Evolutionary conservation across 305 asterid genomes (phyloP).

Genomic region (Fraxinus velutina): DNA sequence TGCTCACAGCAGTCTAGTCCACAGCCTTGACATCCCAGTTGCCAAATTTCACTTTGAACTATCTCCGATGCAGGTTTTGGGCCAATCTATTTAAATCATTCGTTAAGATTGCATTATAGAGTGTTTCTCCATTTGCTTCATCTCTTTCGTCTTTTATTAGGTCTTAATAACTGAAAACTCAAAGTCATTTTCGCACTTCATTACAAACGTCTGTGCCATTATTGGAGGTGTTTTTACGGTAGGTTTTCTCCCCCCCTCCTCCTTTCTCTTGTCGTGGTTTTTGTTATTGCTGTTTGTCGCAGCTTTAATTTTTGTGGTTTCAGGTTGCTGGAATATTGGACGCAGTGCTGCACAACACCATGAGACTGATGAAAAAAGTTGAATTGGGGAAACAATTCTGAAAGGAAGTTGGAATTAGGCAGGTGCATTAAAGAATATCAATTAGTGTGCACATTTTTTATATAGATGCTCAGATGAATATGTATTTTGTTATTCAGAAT

Average conservation of each 20-base stretch:
- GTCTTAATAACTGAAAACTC: slow-evolving; percentile 72
- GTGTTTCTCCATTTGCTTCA: slow-evolving; percentile 8
- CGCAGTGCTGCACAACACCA: slow-evolving; percentile 65
- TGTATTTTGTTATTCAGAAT: background rate
- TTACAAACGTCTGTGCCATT: slow-evolving; percentile 88
- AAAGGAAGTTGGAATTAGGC: slow-evolving; percentile 30
- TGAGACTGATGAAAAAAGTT: slow-evolving; percentile 69
- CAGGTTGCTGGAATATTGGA: slow-evolving; percentile 98
- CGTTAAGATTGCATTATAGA: slow-evolving; percentile 3
- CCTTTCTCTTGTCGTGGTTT: background rate
- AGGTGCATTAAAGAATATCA: slow-evolving; percentile 18
- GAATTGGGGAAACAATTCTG: slow-evolving; percentile 87
- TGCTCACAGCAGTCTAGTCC: slow-evolving; percentile 89
- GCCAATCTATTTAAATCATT: slow-evolving; percentile 1
- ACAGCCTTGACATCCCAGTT: slow-evolving; percentile 69
- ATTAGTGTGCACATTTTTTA: background rate
- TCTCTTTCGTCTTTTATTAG: slow-evolving; percentile 33
- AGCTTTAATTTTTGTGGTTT: slow-evolving; percentile 17
- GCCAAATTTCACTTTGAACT: slow-evolving; percentile 84
- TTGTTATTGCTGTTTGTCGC: background rate
- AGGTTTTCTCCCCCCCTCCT: slow-evolving; percentile 21
- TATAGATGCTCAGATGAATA: background rate
- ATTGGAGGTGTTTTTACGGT: slow-evolving; percentile 99
- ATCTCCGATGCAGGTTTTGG: slow-evolving; percentile 88
- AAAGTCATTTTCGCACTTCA: slow-evolving; percentile 83